phyloP scores from a whole-genome alignment of 352 stramenopile genomes.

The Poterioochromonas sp. region DNA sequence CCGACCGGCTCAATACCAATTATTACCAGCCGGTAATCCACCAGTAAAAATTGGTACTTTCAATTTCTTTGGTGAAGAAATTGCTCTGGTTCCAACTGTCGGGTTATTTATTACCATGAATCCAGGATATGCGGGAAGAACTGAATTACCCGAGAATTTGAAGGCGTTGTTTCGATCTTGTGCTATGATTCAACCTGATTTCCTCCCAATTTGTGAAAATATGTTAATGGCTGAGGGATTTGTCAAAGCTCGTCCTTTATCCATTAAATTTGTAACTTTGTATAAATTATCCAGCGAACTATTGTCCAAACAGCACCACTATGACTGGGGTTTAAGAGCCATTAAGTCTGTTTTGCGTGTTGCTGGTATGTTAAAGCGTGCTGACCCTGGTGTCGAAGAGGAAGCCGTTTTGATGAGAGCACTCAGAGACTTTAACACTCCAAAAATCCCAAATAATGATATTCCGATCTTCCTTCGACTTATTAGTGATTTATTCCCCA shows the following conservation, averaged over 20 bases:
- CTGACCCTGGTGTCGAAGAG: constrained; percentile 83
- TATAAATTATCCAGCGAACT: constrained; percentile 89
- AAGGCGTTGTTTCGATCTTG: constrained; percentile 80
- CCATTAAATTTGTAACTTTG: constrained; percentile 86
- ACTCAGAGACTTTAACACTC: constrained; percentile 95
- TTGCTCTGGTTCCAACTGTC: constrained; percentile 83
- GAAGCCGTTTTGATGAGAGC: constrained; percentile 88
- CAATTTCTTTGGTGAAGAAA: constrained; percentile 95
- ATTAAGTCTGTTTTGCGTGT: constrained; percentile 91
- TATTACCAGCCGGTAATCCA: constrained; percentile 65
- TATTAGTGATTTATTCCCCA: constrained; percentile 90
- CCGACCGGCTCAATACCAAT: constrained; percentile 39
- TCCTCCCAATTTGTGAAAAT: constrained; percentile 96
- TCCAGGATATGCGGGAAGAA: constrained; percentile 89
- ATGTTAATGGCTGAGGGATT: constrained; percentile 90
- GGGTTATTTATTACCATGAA: constrained; percentile 99
- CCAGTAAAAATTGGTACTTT: constrained; percentile 87
- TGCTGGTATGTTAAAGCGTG: constrained; percentile 85
- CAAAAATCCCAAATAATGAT: constrained; percentile 93
- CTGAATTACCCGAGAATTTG: constrained; percentile 89
- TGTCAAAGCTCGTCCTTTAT: constrained; percentile 82
- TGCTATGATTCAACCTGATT: constrained; percentile 90
- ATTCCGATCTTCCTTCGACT: constrained; percentile 92
- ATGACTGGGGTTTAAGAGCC: constrained; percentile 87
- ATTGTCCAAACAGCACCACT: constrained; percentile 85